Evolutionary conservation across 2,329 filamentous ascomycete species (phyloP).

Genomic region (Trichoderma sp.): DNA sequence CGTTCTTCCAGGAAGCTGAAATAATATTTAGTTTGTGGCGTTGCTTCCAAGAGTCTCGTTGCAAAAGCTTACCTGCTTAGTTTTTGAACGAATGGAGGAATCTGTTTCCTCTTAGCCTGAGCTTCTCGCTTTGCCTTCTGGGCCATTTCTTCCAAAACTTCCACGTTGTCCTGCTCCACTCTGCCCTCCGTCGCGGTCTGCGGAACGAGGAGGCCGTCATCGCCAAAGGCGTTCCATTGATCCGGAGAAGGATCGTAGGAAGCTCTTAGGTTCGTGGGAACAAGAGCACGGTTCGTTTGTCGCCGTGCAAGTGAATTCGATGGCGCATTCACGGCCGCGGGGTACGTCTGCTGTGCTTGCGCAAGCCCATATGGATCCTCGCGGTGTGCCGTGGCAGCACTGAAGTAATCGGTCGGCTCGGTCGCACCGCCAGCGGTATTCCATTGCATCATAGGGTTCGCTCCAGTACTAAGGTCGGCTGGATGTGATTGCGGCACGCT

Average conservation of each 20-base stretch:
- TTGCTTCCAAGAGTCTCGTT: neutral
- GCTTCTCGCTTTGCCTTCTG: slow-evolving; percentile 83
- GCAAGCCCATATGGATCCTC: slow-evolving; percentile 45
- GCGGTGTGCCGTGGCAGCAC: slow-evolving; percentile 37
- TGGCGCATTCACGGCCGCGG: slow-evolving; percentile 38
- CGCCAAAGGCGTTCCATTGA: slow-evolving; percentile 46
- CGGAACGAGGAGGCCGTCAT: slow-evolving; percentile 43
- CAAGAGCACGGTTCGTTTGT: slow-evolving; percentile 53
- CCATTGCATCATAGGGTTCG: slow-evolving; percentile 53
- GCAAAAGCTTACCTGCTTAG: slow-evolving; percentile 77
- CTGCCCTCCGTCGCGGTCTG: slow-evolving; percentile 39
- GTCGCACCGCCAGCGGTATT: slow-evolving; percentile 35
- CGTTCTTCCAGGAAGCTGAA: slow-evolving; percentile 86
- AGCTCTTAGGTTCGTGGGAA: slow-evolving; percentile 45
- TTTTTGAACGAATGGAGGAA: slow-evolving; percentile 97
- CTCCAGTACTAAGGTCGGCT: slow-evolving; percentile 45
- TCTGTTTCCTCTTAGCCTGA: slow-evolving; percentile 88
- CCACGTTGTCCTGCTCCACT: slow-evolving; percentile 68
- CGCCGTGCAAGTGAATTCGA: slow-evolving; percentile 56
- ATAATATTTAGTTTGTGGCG: slow-evolving; percentile 29
- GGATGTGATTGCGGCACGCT: slow-evolving; percentile 53
- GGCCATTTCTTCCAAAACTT: slow-evolving; percentile 77
- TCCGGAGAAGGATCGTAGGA: slow-evolving; percentile 45
- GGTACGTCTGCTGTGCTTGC: slow-evolving; percentile 39
- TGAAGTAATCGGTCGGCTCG: slow-evolving; percentile 43